These are phyloP conservation scores for Solanum bulbocastanum DNA, from an alignment of 257 asterid genomes.

Conservation along the genomic window DNA sequence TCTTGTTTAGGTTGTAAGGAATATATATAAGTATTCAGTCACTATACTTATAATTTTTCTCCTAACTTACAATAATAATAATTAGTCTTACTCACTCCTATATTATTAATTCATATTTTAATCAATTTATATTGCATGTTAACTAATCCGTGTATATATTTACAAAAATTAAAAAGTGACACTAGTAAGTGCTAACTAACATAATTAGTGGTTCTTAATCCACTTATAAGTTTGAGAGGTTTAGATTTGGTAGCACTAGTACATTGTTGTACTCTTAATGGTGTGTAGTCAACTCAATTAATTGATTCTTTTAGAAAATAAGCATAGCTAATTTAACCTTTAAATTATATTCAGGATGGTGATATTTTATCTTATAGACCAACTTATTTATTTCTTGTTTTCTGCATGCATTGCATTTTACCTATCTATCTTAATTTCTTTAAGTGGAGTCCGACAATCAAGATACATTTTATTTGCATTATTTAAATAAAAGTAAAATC, in stretches of 20 bases:
- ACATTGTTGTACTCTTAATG: not conserved
- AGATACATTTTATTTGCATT: not conserved
- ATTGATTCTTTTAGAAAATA: not conserved
- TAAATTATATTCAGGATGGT: not conserved
- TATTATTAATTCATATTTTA: not conserved
- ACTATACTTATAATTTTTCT: not conserved
- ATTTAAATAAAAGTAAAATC: not conserved
- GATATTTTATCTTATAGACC: not conserved
- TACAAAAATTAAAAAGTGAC: not conserved
- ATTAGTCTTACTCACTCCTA: not conserved
- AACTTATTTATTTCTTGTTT: not conserved
- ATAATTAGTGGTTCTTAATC: not conserved
- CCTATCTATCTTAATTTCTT: too few relatives aligned
- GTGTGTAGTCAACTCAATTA: not conserved
- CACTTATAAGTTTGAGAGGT: not conserved
- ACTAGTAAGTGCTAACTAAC: not conserved
- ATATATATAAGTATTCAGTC: not conserved
- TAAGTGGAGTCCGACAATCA: not conserved
- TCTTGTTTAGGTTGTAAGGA: not conserved
- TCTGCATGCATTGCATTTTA: not conserved
- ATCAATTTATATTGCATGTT: not conserved
- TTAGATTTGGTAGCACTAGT: not conserved
- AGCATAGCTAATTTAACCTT: not conserved
- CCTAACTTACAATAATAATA: not conserved
- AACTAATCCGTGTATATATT: not conserved